Evolutionary conservation across 1,139 yeast species (phyloP).

Genomic region (Waltiozyma sp.): DNA sequence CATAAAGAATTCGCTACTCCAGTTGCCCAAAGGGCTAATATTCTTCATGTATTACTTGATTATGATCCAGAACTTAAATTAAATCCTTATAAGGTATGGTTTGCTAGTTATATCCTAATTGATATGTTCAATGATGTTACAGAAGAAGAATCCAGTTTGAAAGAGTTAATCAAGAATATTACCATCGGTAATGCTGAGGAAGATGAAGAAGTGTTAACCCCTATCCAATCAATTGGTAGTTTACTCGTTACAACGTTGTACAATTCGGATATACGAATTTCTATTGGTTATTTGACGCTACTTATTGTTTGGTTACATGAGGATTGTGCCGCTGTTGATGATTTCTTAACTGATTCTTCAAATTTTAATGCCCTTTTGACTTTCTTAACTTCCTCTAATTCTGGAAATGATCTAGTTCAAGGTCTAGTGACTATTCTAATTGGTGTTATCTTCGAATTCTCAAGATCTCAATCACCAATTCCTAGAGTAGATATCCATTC

Average conservation of each 20-base stretch:
- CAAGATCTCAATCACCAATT: slow-evolving; percentile 60
- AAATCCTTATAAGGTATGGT: slow-evolving; percentile 86
- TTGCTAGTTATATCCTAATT: slow-evolving; percentile 59
- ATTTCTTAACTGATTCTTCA: slow-evolving; percentile 60
- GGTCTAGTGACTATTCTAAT: slow-evolving; percentile 66
- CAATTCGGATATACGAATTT: slow-evolving; percentile 59
- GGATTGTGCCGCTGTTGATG: slow-evolving; percentile 64
- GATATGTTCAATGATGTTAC: slow-evolving; percentile 50
- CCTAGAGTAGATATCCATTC: slow-evolving; percentile 53
- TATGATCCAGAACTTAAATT: slow-evolving; percentile 66
- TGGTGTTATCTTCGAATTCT: slow-evolving; percentile 77
- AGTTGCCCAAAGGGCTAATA: slow-evolving; percentile 26
- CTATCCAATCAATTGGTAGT: slow-evolving; percentile 74
- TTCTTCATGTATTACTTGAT: slow-evolving; percentile 61
- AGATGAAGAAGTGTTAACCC: slow-evolving; percentile 66
- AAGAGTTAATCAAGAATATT: slow-evolving; percentile 39
- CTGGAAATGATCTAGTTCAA: slow-evolving; percentile 53
- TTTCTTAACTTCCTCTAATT: slow-evolving; percentile 49
- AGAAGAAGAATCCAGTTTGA: slow-evolving; percentile 21
- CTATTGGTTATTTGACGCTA: slow-evolving; percentile 71
- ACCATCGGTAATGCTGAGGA: slow-evolving; percentile 55
- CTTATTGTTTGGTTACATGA: slow-evolving; percentile 73
- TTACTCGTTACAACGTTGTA: slow-evolving; percentile 57
- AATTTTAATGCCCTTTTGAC: slow-evolving; percentile 58
- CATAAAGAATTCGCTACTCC: neutral